Base-by-base conservation (phyloP, 345 rosid species). In the Eucalyptus marginata region DNA sequence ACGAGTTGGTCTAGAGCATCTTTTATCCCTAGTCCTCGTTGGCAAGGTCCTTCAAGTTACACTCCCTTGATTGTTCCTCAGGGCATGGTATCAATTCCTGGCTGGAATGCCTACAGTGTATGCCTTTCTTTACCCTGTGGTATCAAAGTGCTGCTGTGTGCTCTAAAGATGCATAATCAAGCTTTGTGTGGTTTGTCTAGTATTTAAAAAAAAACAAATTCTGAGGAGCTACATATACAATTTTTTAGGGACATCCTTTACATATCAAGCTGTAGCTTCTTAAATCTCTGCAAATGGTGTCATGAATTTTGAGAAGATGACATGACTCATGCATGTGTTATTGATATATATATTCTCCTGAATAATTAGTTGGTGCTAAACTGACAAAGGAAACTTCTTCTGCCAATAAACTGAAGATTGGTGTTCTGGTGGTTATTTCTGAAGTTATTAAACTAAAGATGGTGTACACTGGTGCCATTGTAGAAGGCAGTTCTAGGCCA, bases 31-130 rank as follows among this genome's bases (percentile, higher is more conserved):
- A 98, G 96, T 90, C 99, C 99, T 87, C 95, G 99, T 47, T 98
- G 99, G 99, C 99, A 96, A 92, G 98, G 94, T 87, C 99, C 99
- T 86, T 97, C 99, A 62, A 94, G 94, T 86, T 98, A 93, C 80
- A 89, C 99, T 18, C 94, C 99, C 83, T 89, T 98, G 87, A 93
- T 98, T 91, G 90, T 97, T 87, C 97, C 99, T 90, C 99, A 97
- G 89, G 98, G 99, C 86, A 92, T 98, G 90, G 96, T 97, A 46
- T 94, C 99, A 7, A 95, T 98, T 89, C 99, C 97, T 76, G 96
- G 98, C 83, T 98, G 99, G 99, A 98, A 95, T 88, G 46, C 87
- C 25, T 86, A 86, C 87, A 86, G 87, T 58, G 88, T 87, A 87
- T 87, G 88, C 47, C 49, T 33, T 66, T 49, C 88, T 87, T 86